Evolutionary conservation across 805 yeast species (phyloP).

Genomic region (Candida xiaguanensis): DNA sequence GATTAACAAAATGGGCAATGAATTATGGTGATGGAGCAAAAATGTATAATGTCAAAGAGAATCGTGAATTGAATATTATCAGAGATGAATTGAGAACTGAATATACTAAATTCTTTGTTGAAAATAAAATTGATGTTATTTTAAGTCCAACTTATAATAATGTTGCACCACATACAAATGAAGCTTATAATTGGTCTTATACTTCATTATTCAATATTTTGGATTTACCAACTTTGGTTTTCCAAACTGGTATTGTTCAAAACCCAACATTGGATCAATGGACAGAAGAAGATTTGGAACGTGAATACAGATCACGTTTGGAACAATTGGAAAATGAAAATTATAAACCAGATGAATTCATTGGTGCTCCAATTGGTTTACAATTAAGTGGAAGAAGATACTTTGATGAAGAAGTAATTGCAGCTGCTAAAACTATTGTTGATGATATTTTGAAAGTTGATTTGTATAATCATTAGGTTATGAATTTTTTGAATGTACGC

Average conservation of each 20-base stretch:
- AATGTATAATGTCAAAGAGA: slow-evolving; percentile 44
- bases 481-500: too few relatives aligned
- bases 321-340: slow-evolving; percentile 47
- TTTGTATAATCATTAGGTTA: slow-evolving; percentile 15
- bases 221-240: slow-evolving; percentile 64
- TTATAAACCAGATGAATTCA: slow-evolving; percentile 45
- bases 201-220: slow-evolving; percentile 69
- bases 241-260: slow-evolving; percentile 60
- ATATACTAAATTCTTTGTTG: slow-evolving; percentile 50
- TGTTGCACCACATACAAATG: slow-evolving; percentile 65
- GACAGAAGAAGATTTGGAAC: slow-evolving; percentile 29
- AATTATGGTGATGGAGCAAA: slow-evolving; percentile 57
- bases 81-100: slow-evolving; percentile 60
- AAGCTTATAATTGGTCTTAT: slow-evolving; percentile 75
- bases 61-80: slow-evolving; percentile 49
- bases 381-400: slow-evolving; percentile 55
- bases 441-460: slow-evolving; percentile 33
- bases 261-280: slow-evolving; percentile 53
- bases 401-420: slow-evolving; percentile 54
- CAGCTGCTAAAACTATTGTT: slow-evolving; percentile 39
- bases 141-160: slow-evolving; percentile 66
- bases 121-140: slow-evolving; percentile 59
- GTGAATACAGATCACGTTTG: slow-evolving; percentile 41
- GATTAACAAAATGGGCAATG: slow-evolving; percentile 60
- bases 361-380: slow-evolving; percentile 53